Conservation (phyloP, 306 rosid genomes). For the Psophocarpus tetragonolobus region DNA sequence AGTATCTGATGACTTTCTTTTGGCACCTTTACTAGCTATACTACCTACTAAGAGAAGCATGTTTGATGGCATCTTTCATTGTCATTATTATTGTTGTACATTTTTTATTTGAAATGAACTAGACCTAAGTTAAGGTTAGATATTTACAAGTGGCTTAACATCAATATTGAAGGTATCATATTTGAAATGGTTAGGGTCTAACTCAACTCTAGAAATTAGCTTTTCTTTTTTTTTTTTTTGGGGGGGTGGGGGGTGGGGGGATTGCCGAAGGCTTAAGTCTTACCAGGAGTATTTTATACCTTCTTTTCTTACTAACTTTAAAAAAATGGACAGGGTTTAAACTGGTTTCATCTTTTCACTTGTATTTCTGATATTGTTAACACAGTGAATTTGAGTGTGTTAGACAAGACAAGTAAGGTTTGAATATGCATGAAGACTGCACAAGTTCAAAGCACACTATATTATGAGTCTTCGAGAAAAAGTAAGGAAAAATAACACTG, state of each 20-base stretch:
- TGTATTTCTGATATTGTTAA: background rate
- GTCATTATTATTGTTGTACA: background rate
- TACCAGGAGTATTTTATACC: background rate
- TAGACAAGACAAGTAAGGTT: background rate
- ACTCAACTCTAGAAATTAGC: background rate
- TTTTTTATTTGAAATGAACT: background rate
- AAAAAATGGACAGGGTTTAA: background rate
- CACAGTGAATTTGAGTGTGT: background rate
- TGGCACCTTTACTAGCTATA: background rate
- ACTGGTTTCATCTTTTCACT: background rate
- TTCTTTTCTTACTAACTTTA: background rate
- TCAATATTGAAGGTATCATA: background rate
- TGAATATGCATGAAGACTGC: background rate
- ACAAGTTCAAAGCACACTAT: background rate
- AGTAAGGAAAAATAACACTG: slow-evolving; percentile 25
- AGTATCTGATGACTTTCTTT: background rate
- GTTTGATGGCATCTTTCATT: background rate
- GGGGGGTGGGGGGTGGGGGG: background rate
- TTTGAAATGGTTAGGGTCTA: background rate
- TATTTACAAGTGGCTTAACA: background rate
- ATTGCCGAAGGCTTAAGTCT: background rate
- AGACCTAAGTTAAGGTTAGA: background rate
- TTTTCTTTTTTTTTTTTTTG: too few relatives aligned
- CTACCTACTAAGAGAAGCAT: background rate
- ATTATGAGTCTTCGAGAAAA: background rate